phyloP scores from a whole-genome alignment of 352 stramenopile genomes.

The Pythium biforme region DNA sequence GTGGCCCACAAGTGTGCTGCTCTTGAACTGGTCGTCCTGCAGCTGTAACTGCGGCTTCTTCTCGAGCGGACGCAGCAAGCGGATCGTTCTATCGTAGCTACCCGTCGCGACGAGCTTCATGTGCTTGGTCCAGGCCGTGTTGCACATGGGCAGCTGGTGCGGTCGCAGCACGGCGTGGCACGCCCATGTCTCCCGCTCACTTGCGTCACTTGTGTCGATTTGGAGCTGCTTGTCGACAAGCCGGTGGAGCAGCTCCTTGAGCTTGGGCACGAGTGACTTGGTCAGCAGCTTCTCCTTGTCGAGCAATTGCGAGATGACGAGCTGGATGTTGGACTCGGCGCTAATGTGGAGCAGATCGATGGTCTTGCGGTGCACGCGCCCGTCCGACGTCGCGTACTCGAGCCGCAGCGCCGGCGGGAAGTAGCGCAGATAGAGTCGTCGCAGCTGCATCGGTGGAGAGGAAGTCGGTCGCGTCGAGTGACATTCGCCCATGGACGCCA shows the following conservation, averaged over 20 bases:
- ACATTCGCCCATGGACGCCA: no score
- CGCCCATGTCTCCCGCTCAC: conserved; percentile 26
- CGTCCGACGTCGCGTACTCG: conserved; percentile 50
- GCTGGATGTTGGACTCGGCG: conserved; percentile 63
- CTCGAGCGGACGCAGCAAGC: conserved; percentile 37
- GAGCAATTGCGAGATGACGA: conserved; percentile 49
- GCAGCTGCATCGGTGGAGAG: conserved; percentile 48
- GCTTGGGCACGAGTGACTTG: conserved; percentile 35
- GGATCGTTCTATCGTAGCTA: conserved; percentile 80
- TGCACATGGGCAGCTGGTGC: conserved; percentile 68
- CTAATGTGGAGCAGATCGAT: conserved; percentile 68
- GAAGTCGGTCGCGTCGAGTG: not conserved
- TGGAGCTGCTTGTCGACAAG: conserved; percentile 70
- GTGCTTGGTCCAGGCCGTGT: conserved; percentile 72
- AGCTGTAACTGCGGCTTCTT: conserved; percentile 26
- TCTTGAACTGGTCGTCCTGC: conserved; percentile 21
- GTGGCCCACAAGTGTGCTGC: conserved; percentile 47
- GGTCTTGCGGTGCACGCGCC: conserved; percentile 46
- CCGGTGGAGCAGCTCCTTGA: conserved; percentile 61
- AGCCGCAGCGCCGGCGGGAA: conserved; percentile 68
- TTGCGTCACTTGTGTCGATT: not conserved
- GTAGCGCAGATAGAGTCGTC: conserved; percentile 68
- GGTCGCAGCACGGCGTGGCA: conserved; percentile 45
- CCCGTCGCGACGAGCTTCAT: conserved; percentile 54
- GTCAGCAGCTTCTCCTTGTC: conserved; percentile 62